A percentile compares a stretch with the other conserved stretches of the same genome.
Evolutionary conservation across 768 basidiomycete species (phyloP).

Genomic region (Psilocybe subaeruginosa): DNA sequence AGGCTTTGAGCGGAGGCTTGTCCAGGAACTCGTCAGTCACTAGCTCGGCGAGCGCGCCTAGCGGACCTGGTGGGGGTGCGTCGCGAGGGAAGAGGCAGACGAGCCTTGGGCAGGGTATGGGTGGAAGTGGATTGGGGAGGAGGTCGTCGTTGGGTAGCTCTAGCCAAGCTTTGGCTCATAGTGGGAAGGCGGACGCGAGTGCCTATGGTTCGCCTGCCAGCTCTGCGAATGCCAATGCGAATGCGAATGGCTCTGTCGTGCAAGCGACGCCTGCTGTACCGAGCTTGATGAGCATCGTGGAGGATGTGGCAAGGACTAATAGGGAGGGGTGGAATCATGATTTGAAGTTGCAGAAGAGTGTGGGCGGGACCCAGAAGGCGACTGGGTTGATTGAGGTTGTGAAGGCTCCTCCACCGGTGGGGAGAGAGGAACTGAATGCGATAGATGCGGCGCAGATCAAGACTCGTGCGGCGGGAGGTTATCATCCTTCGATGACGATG

Average conservation of each 20-base stretch:
- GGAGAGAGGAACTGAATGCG: constrained; percentile 31
- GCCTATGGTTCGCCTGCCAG: background rate
- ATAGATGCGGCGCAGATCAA: constrained; percentile 14
- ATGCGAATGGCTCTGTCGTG: constrained; percentile 2
- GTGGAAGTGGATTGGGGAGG: constrained; percentile 13
- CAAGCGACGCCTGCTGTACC: constrained; percentile 7
- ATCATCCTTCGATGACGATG: background rate
- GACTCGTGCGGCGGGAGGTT: constrained; percentile 1
- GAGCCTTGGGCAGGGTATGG: constrained; percentile 24
- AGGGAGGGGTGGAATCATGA: constrained; percentile 25
- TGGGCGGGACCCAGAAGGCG: constrained; percentile 15
- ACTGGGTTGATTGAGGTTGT: constrained; percentile 40
- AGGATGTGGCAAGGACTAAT: constrained; percentile 50
- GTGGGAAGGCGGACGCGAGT: background rate
- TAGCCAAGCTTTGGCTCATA: background rate
- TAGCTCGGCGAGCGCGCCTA: constrained; percentile 33
- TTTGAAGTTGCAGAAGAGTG: constrained; percentile 14
- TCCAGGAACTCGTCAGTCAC: constrained; percentile 33
- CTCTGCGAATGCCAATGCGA: background rate
- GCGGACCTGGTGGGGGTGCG: constrained; percentile 6
- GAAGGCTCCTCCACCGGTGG: constrained; percentile 50
- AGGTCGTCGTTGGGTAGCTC: constrained; percentile 13
- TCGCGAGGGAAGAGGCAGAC: constrained; percentile 12
- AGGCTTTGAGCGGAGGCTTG: constrained; percentile 17
- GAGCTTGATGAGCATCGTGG: constrained; percentile 73